Evolutionary conservation across 2,329 filamentous ascomycete species (phyloP).

Genomic region (Exophiala sp.): DNA sequence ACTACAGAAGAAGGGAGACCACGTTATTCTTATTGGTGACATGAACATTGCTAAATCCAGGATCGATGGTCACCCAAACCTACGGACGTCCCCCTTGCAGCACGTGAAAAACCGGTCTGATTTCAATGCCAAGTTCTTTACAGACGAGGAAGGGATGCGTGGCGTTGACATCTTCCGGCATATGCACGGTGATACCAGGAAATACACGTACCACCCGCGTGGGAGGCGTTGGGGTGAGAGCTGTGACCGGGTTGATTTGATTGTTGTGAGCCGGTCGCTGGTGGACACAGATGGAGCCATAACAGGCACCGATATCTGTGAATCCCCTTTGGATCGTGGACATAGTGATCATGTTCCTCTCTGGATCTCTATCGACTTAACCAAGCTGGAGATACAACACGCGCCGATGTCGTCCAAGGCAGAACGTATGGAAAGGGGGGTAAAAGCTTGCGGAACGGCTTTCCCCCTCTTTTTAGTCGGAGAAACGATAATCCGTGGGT

Average conservation of each 20-base stretch:
- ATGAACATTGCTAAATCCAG: slow-evolving; percentile 46
- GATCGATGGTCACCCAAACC: slow-evolving; percentile 45
- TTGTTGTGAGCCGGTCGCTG: slow-evolving; percentile 41
- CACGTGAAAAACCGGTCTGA: slow-evolving; percentile 49
- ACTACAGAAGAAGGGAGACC: slow-evolving; percentile 40
- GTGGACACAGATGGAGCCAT: slow-evolving; percentile 35
- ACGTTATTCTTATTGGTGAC: slow-evolving; percentile 48
- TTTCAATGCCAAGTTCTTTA: slow-evolving; percentile 47
- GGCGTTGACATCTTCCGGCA: slow-evolving; percentile 48
- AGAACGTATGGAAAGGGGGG: background rate
- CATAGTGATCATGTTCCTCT: slow-evolving; percentile 52
- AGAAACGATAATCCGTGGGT: slow-evolving; percentile 1
- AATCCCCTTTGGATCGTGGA: slow-evolving; percentile 42
- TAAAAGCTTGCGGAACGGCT: background rate
- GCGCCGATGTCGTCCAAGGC: background rate
- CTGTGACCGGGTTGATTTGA: slow-evolving; percentile 51
- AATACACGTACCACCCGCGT: slow-evolving; percentile 48
- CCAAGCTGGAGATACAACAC: slow-evolving; percentile 3
- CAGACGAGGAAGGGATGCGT: slow-evolving; percentile 30
- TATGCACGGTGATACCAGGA: slow-evolving; percentile 38
- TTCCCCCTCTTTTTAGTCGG: background rate
- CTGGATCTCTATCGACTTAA: slow-evolving; percentile 35
- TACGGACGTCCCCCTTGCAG: slow-evolving; percentile 42
- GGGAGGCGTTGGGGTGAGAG: slow-evolving; percentile 44
- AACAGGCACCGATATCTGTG: slow-evolving; percentile 38